Percentiles rank a stretch among this genome's conserved stretches.
Evolutionary conservation across 1,284 basidiomycete species (phyloP).

Genomic region (Naganishia sp.): DNA sequence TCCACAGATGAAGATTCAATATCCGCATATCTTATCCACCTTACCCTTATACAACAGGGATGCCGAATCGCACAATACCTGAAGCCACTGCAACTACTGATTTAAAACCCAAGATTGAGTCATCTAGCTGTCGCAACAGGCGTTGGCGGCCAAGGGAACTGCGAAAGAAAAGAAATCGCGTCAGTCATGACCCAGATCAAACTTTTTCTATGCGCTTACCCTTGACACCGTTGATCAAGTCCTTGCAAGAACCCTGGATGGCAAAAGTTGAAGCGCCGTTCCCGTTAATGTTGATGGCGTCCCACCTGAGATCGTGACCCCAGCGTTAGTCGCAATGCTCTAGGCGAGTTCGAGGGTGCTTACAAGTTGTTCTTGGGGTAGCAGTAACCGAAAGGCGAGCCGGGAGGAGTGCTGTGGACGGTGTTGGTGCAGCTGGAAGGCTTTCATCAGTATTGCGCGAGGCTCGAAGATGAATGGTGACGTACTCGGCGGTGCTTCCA

Average conservation of each 20-base stretch:
- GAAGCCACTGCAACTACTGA: no score
- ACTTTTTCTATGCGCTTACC: background rate
- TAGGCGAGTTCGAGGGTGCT: background rate
- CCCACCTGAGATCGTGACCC: background rate
- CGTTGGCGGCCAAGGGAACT: conserved; percentile 14
- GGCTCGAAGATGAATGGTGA: background rate
- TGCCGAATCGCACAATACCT: no score
- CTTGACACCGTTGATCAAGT: conserved; percentile 6
- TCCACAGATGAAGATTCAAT: no score
- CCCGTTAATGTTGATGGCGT: conserved; percentile 10
- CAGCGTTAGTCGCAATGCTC: no score
- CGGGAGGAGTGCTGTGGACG: background rate
- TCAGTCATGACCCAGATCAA: background rate
- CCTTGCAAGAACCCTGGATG: background rate
- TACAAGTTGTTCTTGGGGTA: conserved; percentile 21
- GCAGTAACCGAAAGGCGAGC: conserved; percentile 1
- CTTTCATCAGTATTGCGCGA: background rate
- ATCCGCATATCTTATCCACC: no score
- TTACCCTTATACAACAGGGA: no score
- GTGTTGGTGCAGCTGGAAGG: conserved; percentile 19
- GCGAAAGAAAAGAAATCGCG: background rate
- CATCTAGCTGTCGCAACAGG: conserved; percentile 9
- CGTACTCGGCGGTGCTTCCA: background rate
- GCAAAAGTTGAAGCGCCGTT: background rate
- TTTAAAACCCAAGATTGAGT: no score